Conservation (phyloP, 2,329 filamentous ascomycete genomes). For the Fusarium sarcochroum region DNA sequence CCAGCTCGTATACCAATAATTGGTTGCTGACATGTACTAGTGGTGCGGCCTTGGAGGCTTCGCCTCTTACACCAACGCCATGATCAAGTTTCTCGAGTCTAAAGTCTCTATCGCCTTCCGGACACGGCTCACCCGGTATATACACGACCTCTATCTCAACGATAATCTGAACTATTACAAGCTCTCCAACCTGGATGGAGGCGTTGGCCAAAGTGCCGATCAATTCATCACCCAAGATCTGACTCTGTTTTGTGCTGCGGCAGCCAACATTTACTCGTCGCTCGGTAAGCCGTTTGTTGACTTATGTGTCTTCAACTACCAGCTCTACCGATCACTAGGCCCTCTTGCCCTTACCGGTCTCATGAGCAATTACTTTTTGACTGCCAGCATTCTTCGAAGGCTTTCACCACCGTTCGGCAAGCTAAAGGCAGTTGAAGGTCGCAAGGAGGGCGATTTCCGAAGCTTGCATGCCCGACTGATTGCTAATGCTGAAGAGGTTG, state of each 20-base stretch:
- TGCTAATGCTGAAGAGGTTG: conserved; percentile 96
- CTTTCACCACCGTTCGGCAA: conserved; percentile 97
- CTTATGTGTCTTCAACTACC: conserved; percentile 97
- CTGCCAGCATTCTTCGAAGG: conserved; percentile 88
- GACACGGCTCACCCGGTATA: conserved; percentile 93
- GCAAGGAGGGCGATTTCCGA: conserved; percentile 95
- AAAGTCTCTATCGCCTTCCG: conserved; percentile 99
- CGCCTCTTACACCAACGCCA: conserved; percentile 97
- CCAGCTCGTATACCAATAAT: not conserved
- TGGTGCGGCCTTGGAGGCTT: conserved; percentile 96
- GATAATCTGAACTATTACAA: conserved; percentile 98
- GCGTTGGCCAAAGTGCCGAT: conserved; percentile 90
- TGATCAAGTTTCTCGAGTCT: conserved; percentile 98
- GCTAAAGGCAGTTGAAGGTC: conserved; percentile 94
- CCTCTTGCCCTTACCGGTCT: conserved; percentile 89
- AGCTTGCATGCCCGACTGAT: conserved; percentile 92
- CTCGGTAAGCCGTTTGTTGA: conserved; percentile 99
- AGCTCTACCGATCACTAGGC: conserved; percentile 91
- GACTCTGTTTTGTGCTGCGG: conserved; percentile 93
- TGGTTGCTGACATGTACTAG: conserved; percentile 51
- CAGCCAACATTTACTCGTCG: conserved; percentile 93
- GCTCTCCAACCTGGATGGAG: conserved; percentile 90
- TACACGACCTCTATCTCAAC: conserved; percentile 96
- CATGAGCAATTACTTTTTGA: conserved; percentile 93
- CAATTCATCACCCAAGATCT: conserved; percentile 98